Percentiles rank a stretch among this genome's conserved stretches.
phyloP scores from a whole-genome alignment of 2,329 filamentous ascomycete genomes.

The Cytospora paraplurivora region DNA sequence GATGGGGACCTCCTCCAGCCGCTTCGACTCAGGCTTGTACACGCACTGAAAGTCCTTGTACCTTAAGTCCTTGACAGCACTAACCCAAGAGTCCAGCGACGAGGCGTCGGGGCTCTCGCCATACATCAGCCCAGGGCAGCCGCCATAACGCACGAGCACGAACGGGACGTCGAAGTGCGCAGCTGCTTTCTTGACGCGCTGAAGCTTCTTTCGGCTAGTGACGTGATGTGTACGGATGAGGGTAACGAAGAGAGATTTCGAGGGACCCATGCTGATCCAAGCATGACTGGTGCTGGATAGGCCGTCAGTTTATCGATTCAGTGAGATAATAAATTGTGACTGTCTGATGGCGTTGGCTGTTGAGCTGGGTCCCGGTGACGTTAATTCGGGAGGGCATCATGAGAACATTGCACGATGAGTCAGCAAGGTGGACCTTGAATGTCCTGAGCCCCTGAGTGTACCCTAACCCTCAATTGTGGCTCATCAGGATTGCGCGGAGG shows the following conservation, averaged over 20 bases:
- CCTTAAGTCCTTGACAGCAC: slow-evolving; percentile 61
- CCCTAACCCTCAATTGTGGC: no score
- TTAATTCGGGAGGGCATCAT: not conserved
- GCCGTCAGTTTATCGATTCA: not conserved
- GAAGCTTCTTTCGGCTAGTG: slow-evolving; percentile 73
- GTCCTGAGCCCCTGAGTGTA: no score
- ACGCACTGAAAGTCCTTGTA: slow-evolving; percentile 75
- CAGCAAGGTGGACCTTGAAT: not conserved
- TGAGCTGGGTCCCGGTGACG: not conserved
- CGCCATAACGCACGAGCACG: slow-evolving; percentile 67
- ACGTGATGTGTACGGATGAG: slow-evolving; percentile 81
- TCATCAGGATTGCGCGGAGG: no score
- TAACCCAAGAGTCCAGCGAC: slow-evolving; percentile 65
- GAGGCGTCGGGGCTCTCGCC: slow-evolving; percentile 61
- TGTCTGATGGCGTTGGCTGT: not conserved
- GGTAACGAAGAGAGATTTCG: slow-evolving; percentile 44
- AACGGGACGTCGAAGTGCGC: slow-evolving; percentile 62
- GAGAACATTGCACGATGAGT: not conserved
- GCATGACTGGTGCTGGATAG: not conserved
- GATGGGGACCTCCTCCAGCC: slow-evolving; percentile 2
- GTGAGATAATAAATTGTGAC: not conserved
- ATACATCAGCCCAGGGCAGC: slow-evolving; percentile 77
- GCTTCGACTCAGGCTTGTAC: slow-evolving; percentile 48
- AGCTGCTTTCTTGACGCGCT: slow-evolving; percentile 62
- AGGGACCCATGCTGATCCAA: slow-evolving; percentile 11